Conservation (phyloP, 768 basidiomycete species). For the Panaeolus cyanescens region DNA sequence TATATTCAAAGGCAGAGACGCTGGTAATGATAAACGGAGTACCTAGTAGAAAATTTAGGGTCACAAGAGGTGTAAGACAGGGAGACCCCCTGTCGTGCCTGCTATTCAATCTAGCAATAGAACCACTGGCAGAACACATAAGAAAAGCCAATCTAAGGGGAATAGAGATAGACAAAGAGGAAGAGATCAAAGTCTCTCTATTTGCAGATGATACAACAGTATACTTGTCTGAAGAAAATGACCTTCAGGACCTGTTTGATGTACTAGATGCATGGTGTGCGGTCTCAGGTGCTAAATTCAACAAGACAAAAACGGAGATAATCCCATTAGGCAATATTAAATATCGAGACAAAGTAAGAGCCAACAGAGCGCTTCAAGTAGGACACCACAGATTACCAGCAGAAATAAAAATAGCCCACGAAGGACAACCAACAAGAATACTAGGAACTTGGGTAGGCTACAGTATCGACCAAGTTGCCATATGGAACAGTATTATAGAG, state of each 20-base stretch:
- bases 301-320: conserved; percentile 37
- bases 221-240: conserved; percentile 23
- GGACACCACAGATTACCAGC: conserved; percentile 14
- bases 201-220: too few species aligned
- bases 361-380: conserved; percentile 7
- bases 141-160: conserved; percentile 28
- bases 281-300: conserved; percentile 42
- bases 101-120: too few species aligned
- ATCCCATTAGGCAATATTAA: conserved; percentile 31
- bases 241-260: conserved; percentile 13
- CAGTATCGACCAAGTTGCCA: conserved; percentile 5
- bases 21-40: conserved; percentile 32
- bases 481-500: conserved; percentile 25
- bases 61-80: conserved; percentile 32
- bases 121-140: conserved; percentile 32
- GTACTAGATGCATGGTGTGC: conserved; percentile 38
- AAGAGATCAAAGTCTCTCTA: too few species aligned
- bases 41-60: conserved; percentile 20
- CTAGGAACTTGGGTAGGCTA: conserved; percentile 33
- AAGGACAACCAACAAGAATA: conserved; percentile 24
- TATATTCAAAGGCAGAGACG: conserved; percentile 29
- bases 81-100: conserved; percentile 39
- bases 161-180: too few species aligned
- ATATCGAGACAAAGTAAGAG: conserved; percentile 14
- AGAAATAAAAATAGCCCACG: conserved; percentile 23